A percentile compares a stretch with the other conserved stretches of the same genome.
Conservation (phyloP, 148 eudicot species). For the Limonium bicolor region DNA sequence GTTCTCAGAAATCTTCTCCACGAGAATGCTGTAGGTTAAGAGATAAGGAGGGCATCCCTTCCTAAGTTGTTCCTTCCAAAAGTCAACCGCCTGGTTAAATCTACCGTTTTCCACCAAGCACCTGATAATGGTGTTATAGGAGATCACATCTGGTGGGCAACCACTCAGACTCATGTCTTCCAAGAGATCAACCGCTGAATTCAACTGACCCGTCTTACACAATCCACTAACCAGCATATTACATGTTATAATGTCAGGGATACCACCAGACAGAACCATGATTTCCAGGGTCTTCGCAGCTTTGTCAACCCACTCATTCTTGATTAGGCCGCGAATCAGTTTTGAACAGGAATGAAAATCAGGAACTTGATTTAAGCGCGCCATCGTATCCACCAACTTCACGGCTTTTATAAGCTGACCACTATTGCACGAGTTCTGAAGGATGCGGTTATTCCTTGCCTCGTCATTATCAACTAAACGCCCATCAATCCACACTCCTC, state of each 20-base stretch:
- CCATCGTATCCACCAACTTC: conserved; percentile 54
- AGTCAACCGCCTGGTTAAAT: conserved; percentile 39
- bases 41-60: conserved; percentile 74
- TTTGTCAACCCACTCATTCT: conserved; percentile 24
- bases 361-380: conserved; percentile 73
- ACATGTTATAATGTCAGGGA: conserved; percentile 75
- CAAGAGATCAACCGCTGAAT: conserved; percentile 34
- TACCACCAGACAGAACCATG: conserved; percentile 84
- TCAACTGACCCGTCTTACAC: conserved; percentile 46
- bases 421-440: conserved; percentile 31
- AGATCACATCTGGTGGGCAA: conserved; percentile 65
- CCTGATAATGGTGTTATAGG: conserved; percentile 59
- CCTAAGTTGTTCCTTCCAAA: conserved; percentile 71
- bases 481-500: conserved; percentile 19
- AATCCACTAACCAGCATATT: conserved; percentile 74
- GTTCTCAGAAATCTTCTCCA: conserved; percentile 39
- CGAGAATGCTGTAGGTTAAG: conserved; percentile 40
- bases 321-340: conserved; percentile 59
- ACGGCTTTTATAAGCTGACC: conserved; percentile 58
- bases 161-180: conserved; percentile 73
- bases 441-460: conserved; percentile 46
- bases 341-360: conserved; percentile 57
- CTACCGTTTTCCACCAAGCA: conserved; percentile 31
- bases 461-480: conserved; percentile 46
- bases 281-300: conserved; percentile 42